These are phyloP conservation scores for Pichia cabralensis DNA, from an alignment of 805 yeast genomes.

Conservation along the genomic window DNA sequence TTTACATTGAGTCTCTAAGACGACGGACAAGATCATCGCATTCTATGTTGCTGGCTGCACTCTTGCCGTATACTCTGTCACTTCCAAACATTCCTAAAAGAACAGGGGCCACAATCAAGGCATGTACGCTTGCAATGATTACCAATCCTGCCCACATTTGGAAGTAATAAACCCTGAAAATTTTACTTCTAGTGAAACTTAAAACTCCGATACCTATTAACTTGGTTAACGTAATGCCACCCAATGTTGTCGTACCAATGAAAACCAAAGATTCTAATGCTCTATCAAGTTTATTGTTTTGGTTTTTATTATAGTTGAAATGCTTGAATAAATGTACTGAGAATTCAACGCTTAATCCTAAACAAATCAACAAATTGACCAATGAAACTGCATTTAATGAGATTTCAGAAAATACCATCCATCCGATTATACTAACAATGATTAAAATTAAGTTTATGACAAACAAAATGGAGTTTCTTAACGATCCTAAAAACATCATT, in stretches of 20 bases:
- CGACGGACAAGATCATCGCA: constrained; percentile 1
- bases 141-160: constrained; percentile 88
- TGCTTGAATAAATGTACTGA: constrained; percentile 82
- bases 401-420: constrained; percentile 65
- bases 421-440: constrained; percentile 65
- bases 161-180: constrained; percentile 86
- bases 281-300: constrained; percentile 14
- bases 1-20: neutral
- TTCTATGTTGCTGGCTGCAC: constrained; percentile 2
- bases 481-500: constrained; percentile 54
- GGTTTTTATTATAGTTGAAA: constrained; percentile 33
- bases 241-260: constrained; percentile 85
- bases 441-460: constrained; percentile 52
- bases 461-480: constrained; percentile 47
- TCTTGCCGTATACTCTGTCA: constrained; percentile 1
- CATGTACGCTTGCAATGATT: constrained; percentile 66
- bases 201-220: constrained; percentile 78
- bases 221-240: constrained; percentile 86
- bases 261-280: constrained; percentile 54
- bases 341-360: constrained; percentile 89
- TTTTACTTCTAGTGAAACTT: constrained; percentile 79
- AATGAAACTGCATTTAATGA: constrained; percentile 81
- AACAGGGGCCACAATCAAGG: constrained; percentile 71
- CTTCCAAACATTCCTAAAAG: constrained; percentile 50
- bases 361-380: constrained; percentile 85